Evolutionary conservation across 495 filamentous ascomycete species (phyloP).

Genomic region (Corynascus novoguineensis): DNA sequence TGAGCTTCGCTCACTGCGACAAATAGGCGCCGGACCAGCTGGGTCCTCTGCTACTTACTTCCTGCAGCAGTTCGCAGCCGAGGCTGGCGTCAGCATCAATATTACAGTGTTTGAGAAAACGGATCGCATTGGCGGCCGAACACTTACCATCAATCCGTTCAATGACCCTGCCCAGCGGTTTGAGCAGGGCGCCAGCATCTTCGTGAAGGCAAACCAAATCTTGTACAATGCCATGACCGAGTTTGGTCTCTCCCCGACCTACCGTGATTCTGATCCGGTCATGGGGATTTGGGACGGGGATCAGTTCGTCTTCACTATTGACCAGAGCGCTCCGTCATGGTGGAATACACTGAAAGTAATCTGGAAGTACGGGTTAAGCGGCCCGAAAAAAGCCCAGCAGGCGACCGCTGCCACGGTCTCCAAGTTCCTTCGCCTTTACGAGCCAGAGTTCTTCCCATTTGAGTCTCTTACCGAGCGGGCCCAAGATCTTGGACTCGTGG

Average conservation of each 20-base stretch:
- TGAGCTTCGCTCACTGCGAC: background rate
- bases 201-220: constrained; percentile 80
- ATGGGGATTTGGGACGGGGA: constrained; percentile 86
- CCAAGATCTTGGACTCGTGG: constrained; percentile 57
- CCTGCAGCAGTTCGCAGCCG: constrained; percentile 60
- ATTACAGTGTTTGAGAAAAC: constrained; percentile 87
- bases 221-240: constrained; percentile 67
- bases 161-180: constrained; percentile 63
- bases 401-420: constrained; percentile 66
- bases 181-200: constrained; percentile 89
- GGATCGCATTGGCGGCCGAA: constrained; percentile 76
- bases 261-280: constrained; percentile 32
- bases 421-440: constrained; percentile 77
- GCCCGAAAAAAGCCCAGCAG: constrained; percentile 66
- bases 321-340: constrained; percentile 53
- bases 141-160: constrained; percentile 80
- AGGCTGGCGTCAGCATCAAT: constrained; percentile 51
- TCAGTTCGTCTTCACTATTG: constrained; percentile 59
- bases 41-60: constrained; percentile 85
- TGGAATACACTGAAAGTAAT: constrained; percentile 74
- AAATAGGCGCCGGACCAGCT: constrained; percentile 78
- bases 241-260: constrained; percentile 54
- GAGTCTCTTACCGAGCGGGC: constrained; percentile 61
- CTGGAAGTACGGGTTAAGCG: constrained; percentile 72
- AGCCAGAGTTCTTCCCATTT: constrained; percentile 79